Evolutionary conservation across 768 basidiomycete species (phyloP).

Genomic region (Auriculariales sp.): DNA sequence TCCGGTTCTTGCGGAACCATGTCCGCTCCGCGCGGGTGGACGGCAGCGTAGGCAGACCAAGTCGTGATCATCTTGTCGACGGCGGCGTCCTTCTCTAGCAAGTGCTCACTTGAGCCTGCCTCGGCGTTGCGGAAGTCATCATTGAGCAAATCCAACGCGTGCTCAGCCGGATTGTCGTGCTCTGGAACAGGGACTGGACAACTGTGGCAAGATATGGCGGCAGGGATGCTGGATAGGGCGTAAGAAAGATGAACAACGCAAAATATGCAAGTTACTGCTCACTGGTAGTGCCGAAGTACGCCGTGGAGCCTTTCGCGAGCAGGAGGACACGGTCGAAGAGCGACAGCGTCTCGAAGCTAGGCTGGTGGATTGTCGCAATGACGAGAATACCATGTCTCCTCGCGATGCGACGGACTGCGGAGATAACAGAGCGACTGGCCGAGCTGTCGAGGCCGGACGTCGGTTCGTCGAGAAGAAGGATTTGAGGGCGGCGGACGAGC

Average conservation of each 20-base stretch:
- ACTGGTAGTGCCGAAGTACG: slow-evolving; percentile 24
- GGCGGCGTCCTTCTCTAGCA: neutral
- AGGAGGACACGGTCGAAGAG: slow-evolving; percentile 48
- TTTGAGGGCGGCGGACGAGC: slow-evolving; percentile 42
- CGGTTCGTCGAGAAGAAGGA: slow-evolving; percentile 50
- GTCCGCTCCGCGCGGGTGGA: neutral
- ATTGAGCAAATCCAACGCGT: slow-evolving; percentile 44
- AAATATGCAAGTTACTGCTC: neutral
- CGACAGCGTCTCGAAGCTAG: slow-evolving; percentile 41
- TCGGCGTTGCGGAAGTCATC: slow-evolving; percentile 22
- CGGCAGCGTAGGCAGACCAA: neutral
- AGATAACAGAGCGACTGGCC: slow-evolving; percentile 27
- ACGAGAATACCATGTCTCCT: slow-evolving; percentile 36
- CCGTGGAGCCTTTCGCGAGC: slow-evolving; percentile 34
- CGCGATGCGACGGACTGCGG: slow-evolving; percentile 28
- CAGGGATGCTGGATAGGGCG: slow-evolving; percentile 8
- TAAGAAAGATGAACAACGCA: slow-evolving; percentile 21
- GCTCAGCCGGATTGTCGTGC: slow-evolving; percentile 41
- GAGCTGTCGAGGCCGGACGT: slow-evolving; percentile 43
- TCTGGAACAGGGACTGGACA: slow-evolving; percentile 15
- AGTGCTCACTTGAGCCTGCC: neutral
- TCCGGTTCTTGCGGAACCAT: no score
- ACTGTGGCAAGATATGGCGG: slow-evolving; percentile 14
- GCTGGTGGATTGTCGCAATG: slow-evolving; percentile 56
- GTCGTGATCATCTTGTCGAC: neutral